Conservation (phyloP, 2,329 filamentous ascomycete genomes). For the Trichocomaceae sp. region DNA sequence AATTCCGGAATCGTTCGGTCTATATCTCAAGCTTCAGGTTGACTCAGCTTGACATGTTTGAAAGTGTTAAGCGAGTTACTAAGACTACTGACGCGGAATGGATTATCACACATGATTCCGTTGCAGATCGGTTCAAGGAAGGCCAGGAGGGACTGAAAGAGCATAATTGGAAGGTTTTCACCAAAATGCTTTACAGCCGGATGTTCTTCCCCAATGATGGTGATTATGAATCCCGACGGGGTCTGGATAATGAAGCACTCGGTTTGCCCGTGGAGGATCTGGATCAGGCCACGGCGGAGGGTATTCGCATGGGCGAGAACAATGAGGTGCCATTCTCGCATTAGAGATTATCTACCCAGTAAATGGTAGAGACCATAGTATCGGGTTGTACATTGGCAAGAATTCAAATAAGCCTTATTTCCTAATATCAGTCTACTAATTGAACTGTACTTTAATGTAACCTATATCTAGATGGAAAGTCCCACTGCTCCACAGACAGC, state of each 20-base stretch:
- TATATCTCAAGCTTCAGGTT: slow-evolving; percentile 53
- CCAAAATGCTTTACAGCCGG: slow-evolving; percentile 49
- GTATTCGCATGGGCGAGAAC: neutral
- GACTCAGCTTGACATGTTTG: slow-evolving; percentile 60
- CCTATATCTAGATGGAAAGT: too few species aligned
- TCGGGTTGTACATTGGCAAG: too few species aligned
- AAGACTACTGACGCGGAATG: slow-evolving; percentile 55
- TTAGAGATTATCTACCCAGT: too few species aligned
- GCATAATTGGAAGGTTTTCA: too few species aligned
- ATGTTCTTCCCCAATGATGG: slow-evolving; percentile 45
- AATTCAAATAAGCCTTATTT: too few species aligned
- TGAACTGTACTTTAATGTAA: too few species aligned
- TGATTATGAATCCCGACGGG: slow-evolving; percentile 1
- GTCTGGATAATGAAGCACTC: neutral
- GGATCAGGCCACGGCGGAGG: neutral
- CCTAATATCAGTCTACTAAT: too few species aligned
- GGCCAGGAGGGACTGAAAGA: slow-evolving; percentile 8
- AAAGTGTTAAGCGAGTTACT: slow-evolving; percentile 53
- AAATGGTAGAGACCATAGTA: too few species aligned
- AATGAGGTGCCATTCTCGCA: neutral
- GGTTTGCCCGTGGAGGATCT: slow-evolving; percentile 10
- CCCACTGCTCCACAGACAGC: neutral
- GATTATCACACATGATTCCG: slow-evolving; percentile 47
- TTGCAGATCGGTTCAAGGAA: slow-evolving; percentile 45
- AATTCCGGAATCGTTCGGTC: slow-evolving; percentile 45